Evolutionary conservation across 192 early-diverging fungal genomes (phyloP), one percentile per base, ranked within the genome.

Genomic region (Mortierella hygrophila): DNA sequence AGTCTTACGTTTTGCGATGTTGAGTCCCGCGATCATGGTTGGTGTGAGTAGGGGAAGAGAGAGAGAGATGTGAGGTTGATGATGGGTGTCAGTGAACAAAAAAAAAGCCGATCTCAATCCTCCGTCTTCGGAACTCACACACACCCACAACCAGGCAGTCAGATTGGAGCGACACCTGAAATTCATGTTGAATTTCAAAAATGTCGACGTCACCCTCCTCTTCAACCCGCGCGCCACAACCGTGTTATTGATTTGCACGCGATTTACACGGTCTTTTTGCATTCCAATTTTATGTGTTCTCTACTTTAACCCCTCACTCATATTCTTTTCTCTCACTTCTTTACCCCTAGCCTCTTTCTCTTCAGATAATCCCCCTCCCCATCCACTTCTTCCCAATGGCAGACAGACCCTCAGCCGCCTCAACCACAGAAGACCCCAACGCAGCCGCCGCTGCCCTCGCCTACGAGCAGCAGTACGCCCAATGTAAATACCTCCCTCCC

Each of bases 381-480:
- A 63, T 65, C 60, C 60, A 26, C 21, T 57, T 10, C 23, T 3
- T 55, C 26, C 54, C 41, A 42, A 85, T 85, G 83, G 78, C 83
- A 26, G 83, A 85, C 74, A 85, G 71, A 75, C 75, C 65, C 35
- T 42, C 76, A 63, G 69, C 78, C 46, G 69, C 83, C 38, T 15
- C 76, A 54, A 37, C 75, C 16, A 65, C 47, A 69, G 82, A 79
- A 32, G 83, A 79, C 26, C 47, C 73, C 41, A 79, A 80, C 54
- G 83, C 83, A 9, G 65, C 60, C 47, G 68, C 77, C n/a, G 70
- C 74, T 49, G 78, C 83, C 46, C 60, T 80, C 69, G 74, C 72
- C 44, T 85, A 85, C 75, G 83, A 85, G 75, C 83, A 85, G 75
- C 83, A 85, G 52, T 85, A 76, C 44, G 78, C 78, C 60, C 74